A percentile compares a stretch with the other conserved stretches of the same genome.
Evolutionary conservation across 1,284 basidiomycete genomes (phyloP).

Genomic region (Sanguinoderma infundibulare): DNA sequence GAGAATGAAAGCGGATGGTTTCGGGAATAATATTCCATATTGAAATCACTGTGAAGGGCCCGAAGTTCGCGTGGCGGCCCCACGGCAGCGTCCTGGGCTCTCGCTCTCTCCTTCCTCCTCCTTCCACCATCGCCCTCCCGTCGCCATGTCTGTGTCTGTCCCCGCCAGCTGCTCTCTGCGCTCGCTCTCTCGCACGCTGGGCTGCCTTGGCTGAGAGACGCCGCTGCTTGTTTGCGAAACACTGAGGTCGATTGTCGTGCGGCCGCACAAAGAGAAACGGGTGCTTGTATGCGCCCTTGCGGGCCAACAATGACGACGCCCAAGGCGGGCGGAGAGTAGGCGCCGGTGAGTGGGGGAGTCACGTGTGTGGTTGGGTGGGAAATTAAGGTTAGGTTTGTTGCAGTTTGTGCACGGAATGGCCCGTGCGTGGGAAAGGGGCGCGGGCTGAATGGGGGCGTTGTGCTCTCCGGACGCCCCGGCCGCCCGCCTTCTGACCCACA

Average conservation of each 20-base stretch:
- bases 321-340: slow-evolving; percentile 16
- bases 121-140: slow-evolving; percentile 21
- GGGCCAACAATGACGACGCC: slow-evolving; percentile 26
- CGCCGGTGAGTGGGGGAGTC: slow-evolving; percentile 29
- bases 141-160: slow-evolving; percentile 6
- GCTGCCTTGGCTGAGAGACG: background rate
- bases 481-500: slow-evolving; percentile 41
- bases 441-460: slow-evolving; percentile 29
- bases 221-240: slow-evolving; percentile 17
- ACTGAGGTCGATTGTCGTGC: background rate
- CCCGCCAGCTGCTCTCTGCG: background rate
- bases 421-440: slow-evolving; percentile 35
- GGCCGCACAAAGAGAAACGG: background rate
- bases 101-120: slow-evolving; percentile 24
- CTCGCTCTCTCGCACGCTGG: slow-evolving; percentile 4
- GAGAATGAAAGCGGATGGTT: slow-evolving; percentile 18
- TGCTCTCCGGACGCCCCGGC: slow-evolving; percentile 35
- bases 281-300: slow-evolving; percentile 15
- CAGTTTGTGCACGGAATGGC: slow-evolving; percentile 32
- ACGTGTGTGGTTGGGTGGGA: slow-evolving; percentile 28
- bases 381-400: slow-evolving; percentile 34
- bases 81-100: slow-evolving; percentile 24
- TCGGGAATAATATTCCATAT: slow-evolving; percentile 25
- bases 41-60: slow-evolving; percentile 35
- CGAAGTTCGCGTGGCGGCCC: slow-evolving; percentile 35